Conservation (phyloP, 192 early-diverging fungal genomes). For the Jimgerdemannia flammicorona region DNA sequence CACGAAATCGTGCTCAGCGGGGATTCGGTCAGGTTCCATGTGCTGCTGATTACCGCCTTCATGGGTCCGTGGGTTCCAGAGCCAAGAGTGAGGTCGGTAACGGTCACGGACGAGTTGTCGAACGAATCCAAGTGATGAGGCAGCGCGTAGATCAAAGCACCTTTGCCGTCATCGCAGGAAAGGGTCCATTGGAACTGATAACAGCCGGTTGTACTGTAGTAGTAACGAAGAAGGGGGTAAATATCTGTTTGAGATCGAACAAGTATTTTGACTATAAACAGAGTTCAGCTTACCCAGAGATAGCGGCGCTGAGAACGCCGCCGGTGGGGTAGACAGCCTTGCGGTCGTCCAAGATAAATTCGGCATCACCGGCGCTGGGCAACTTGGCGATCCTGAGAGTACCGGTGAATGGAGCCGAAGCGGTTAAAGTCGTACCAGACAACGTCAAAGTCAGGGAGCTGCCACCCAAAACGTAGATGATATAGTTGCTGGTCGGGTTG, state of each 20-base stretch:
- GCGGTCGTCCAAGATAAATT: constrained; percentile 15
- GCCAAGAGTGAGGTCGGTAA: constrained; percentile 13
- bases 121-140: constrained; percentile 20
- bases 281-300: background rate
- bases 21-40: constrained; percentile 21
- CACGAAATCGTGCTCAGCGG: constrained; percentile 11
- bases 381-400: constrained; percentile 25
- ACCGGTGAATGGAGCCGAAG: constrained; percentile 17
- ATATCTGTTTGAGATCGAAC: no score
- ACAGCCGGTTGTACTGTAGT: background rate
- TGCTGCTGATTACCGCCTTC: constrained; percentile 23
- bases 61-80: constrained; percentile 29
- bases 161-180: constrained; percentile 5
- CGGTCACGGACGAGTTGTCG: background rate
- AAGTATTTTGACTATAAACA: no score
- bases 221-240: no score
- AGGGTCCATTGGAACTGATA: constrained; percentile 28
- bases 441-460: constrained; percentile 6
- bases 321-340: constrained; percentile 22
- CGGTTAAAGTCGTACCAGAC: constrained; percentile 8
- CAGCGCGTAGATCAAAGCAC: constrained; percentile 24
- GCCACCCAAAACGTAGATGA: constrained; percentile 25
- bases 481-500: constrained; percentile 13
- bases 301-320: background rate
- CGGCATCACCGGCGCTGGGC: constrained; percentile 1